Evolutionary conservation across 768 basidiomycete species (phyloP).

Genomic region (Kwoniella sp.): DNA sequence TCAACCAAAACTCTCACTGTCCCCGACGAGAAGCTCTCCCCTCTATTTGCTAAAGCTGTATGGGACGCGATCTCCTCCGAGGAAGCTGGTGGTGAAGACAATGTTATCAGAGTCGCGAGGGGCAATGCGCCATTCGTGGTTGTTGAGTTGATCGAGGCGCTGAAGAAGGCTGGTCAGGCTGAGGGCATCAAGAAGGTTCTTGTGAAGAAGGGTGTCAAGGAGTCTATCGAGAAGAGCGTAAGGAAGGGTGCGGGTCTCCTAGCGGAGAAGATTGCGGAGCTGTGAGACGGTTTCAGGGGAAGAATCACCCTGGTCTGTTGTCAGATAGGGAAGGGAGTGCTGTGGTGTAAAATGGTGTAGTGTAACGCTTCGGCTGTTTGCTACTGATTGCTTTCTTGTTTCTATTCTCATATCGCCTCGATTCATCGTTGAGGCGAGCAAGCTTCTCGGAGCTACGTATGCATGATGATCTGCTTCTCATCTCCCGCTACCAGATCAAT

Average conservation of each 20-base stretch:
- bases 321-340: background rate
- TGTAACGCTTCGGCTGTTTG: background rate
- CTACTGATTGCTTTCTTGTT: background rate
- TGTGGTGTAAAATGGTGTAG: background rate
- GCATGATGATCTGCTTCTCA: background rate
- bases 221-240: constrained; percentile 62
- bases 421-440: too few species aligned
- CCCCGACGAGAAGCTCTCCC: constrained; percentile 35
- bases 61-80: constrained; percentile 40
- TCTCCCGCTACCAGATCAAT: too few species aligned
- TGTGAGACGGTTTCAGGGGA: constrained; percentile 28
- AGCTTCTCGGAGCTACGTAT: background rate
- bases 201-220: constrained; percentile 59
- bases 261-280: constrained; percentile 61
- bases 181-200: constrained; percentile 41
- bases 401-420: too few species aligned
- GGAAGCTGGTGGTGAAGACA: constrained; percentile 48
- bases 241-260: constrained; percentile 74
- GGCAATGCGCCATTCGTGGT: constrained; percentile 50
- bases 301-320: too few species aligned
- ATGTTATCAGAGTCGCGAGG: constrained; percentile 42
- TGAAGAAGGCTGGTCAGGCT: constrained; percentile 30
- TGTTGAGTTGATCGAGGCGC: constrained; percentile 47
- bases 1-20: constrained; percentile 62
- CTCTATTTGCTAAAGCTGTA: constrained; percentile 39